phyloP scores from a whole-genome alignment of 1,284 basidiomycete species.

The Rhodofomes roseus region DNA sequence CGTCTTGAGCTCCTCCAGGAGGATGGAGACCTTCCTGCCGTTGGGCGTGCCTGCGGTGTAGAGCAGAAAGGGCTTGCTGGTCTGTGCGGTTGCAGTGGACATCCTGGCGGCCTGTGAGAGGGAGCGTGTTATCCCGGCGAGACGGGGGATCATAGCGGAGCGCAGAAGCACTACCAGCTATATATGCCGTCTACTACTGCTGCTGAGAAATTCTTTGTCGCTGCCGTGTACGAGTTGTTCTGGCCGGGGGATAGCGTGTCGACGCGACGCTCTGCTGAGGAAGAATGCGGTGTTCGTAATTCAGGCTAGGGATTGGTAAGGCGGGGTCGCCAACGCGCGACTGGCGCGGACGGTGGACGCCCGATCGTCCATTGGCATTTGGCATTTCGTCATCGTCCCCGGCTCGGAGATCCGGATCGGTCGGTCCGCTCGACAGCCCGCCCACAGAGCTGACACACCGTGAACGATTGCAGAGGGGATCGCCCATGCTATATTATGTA shows the following conservation, averaged over 20 bases:
- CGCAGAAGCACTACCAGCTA: not conserved
- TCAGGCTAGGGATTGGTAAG: too few species aligned
- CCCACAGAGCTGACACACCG: too few species aligned
- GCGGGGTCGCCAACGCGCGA: too few species aligned
- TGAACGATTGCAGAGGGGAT: too few species aligned
- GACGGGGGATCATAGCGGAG: constrained; percentile 5
- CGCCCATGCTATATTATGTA: too few species aligned
- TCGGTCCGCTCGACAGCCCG: too few species aligned
- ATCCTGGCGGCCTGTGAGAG: constrained; percentile 5
- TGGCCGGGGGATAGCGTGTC: too few species aligned
- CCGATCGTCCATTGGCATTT: too few species aligned
- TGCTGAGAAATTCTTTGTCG: not conserved
- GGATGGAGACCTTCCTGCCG: constrained; percentile 45
- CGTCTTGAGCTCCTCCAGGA: constrained; percentile 25
- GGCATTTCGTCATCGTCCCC: not conserved
- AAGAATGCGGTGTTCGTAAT: too few species aligned
- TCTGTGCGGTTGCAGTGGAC: constrained; percentile 15
- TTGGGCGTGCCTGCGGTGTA: constrained; percentile 69
- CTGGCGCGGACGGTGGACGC: not conserved
- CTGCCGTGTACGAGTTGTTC: too few species aligned
- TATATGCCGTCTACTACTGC: not conserved
- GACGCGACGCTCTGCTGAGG: too few species aligned
- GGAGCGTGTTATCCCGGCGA: not conserved
- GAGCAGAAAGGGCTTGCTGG: constrained; percentile 48
- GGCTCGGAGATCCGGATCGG: not conserved